Percentiles rank a stretch among this genome's conserved stretches.
phyloP scores from a whole-genome alignment of 179 eudicot species.

The Pouteria campechiana region DNA sequence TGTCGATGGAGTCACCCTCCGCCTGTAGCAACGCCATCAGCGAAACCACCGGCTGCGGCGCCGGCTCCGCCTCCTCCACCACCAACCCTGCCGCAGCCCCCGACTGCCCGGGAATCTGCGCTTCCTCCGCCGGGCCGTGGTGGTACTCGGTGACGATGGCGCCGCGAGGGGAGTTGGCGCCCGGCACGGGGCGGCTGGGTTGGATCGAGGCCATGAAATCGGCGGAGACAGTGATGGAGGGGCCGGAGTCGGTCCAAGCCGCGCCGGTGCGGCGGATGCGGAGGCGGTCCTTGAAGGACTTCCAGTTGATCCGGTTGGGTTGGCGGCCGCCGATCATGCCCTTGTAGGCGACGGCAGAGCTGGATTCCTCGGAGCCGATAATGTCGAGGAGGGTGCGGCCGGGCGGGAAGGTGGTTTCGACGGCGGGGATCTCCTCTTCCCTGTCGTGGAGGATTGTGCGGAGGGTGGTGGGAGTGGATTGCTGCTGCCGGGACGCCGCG shows the following conservation, averaged over 20 bases:
- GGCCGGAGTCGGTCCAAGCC: constrained; percentile 25
- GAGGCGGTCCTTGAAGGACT: constrained; percentile 36
- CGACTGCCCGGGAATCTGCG: neutral
- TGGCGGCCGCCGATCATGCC: neutral
- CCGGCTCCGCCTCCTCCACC: constrained; percentile 11
- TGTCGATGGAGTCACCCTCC: constrained; percentile 31
- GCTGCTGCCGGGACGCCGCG: too few species aligned
- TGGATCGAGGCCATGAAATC: constrained; percentile 8
- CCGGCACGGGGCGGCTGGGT: neutral
- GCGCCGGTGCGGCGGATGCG: constrained; percentile 27
- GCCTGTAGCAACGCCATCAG: constrained; percentile 50
- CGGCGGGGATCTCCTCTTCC: constrained; percentile 5
- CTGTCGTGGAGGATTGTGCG: constrained; percentile 22
- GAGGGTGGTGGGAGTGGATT: constrained; percentile 15
- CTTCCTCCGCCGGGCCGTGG: constrained; percentile 8
- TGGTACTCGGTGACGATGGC: neutral
- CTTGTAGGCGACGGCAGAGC: constrained; percentile 1
- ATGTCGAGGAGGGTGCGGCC: constrained; percentile 38
- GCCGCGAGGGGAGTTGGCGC: neutral
- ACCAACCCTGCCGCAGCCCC: constrained; percentile 5
- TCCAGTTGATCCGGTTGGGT: constrained; percentile 33
- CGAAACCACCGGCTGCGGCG: constrained; percentile 28
- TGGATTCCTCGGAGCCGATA: constrained; percentile 26
- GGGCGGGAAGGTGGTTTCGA: constrained; percentile 10
- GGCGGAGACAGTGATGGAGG: constrained; percentile 29